Base-by-base conservation (phyloP, 768 basidiomycete genomes). In the Mycena epipterygia region DNA sequence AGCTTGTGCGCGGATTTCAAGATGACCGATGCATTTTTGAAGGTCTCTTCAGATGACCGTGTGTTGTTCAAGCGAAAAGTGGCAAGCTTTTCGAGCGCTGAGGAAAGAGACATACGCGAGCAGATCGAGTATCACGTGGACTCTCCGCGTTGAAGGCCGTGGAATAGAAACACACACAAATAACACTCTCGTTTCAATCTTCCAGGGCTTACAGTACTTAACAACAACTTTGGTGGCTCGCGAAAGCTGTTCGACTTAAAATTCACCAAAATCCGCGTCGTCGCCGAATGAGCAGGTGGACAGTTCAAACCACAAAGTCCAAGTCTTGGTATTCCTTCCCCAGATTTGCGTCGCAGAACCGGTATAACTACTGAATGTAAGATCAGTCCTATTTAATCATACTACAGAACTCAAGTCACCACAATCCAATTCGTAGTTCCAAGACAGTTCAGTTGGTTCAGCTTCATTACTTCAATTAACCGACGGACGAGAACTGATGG, bases 11-110 rank as follows among this genome's bases (percentile, higher is more conserved):
- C 72, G 5, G 86, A 84, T 60, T 88, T 84, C 44, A 93, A 80
- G 1, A 93, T 74, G 2, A 80, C 37, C 11, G 82, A 68, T 5
- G 91, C 92, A 51, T 88, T 83, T 48, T 88, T 81, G 27, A 93
- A 87, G 3, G 85, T 85, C 60, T 92, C 89, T 68, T 89, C 87
- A 1, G 92, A 91, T 0, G 87, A 85, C 48, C 87, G 79, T 23
- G 80, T 82, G 73, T 87, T 89, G 37, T 86, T 87, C 57, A 83
- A 76, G 63, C 89, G 85, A 76, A 87, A 90, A 5, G 81, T 84
- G 35, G 90, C 86, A 23, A 92, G 87, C 67, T 83, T 81, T 73
- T 88, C 82, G 41, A 91, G 77, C 23, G 90, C 83, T 25, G 83
- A 72, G 52, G 84, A 78, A 53, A 89, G 77, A 68, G 86, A 86